Evolutionary conservation across 345 rosid species (phyloP), one percentile per base, ranked within the genome.

Genomic region (Dimocarpus longan): DNA sequence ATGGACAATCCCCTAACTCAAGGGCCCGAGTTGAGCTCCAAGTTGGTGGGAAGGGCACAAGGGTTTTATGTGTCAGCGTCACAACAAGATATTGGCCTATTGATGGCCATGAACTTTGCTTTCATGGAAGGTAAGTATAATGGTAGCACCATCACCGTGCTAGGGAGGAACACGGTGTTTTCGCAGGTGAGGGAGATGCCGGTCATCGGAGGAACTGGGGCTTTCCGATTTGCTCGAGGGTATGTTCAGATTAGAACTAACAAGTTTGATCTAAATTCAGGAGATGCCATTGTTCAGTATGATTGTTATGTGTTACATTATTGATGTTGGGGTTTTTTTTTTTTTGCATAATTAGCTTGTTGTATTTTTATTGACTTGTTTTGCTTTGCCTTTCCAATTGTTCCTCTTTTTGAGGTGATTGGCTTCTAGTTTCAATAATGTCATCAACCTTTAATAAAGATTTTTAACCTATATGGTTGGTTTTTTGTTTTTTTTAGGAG

Each of bases 81-180:
- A 0, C 92, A 90, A 63, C 78, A 89, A 70, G 92, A 90, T 68
- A 8, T 90, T 24, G 91, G 90, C 0, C 78, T 93, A 46, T 57
- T 93, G 3, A 92, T 93, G 97, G 88, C 90, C 5, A 89, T 88
- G 95, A 92, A 91, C 65, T 92, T 93, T 62, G 91, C 85, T 50
- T 93, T 93, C 72, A 63, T 80, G 63, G 87, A 87, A 68, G 96
- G 92, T 16, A 85, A 89, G 73, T 92, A 90, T 60, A 92, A 90
- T 18, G 94, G 93, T 0, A 93, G 98, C 80, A 87, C 92, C 6
- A 80, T 93, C 52, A 77, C 95, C 12, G 82, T 93, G 67, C 82
- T 93, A 21, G 98, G 98, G 67, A 86, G 91, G 88, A 92, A 92
- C 82, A 22, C 82, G 0, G 89, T 88, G 65, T 22, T 89, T 64